Base-by-base conservation (phyloP, 352 stramenopile species). In the Globisporangium lucens region DNA sequence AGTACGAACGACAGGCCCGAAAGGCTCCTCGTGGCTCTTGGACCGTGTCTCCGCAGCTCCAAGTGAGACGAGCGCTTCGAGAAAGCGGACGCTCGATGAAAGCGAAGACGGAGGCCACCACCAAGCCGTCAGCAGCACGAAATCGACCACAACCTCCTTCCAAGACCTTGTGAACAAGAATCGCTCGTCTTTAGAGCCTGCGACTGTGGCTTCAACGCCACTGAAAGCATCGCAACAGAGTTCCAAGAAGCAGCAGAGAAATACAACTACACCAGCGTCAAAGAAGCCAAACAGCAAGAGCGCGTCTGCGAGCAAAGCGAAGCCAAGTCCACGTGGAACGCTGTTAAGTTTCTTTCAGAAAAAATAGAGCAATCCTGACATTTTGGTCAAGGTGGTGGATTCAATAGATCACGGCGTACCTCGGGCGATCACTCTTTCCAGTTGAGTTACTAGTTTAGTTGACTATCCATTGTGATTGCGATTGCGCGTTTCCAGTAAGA, bases 281-380 rank as follows among this genome's bases (percentile, higher is more conserved):
- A 58, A 61, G 49, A 62, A 57, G 13, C 53, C 27, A 27, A 41
- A 7, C 13, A 60, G 7, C 62, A 67, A 67, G 15, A n/a, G 62
- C 15, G 12, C 55, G 20, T 33, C 36, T 61, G 24, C 12, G 10
- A 65, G 17, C 41, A 66, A 56, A 56, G 52, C 49, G 6, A 62
- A 55, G 55, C 51, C 38, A 58, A 49, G 66, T 8, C 43, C 46
- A 63, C 62, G 36, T 64, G 74, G 24, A 15, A 86, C 79, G 2
- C 51, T 89, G 30, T 65, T 89, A 13, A 63, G 81, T n/a, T 86
- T 87, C 36, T 87, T 87, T 62, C 66, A 75, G 55, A 78, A 77
- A 47, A 35, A 67, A 13, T 70, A 70, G 35, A 24, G 4, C 46
- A 41, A 17, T 12, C 13, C 30, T 33, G 30, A 33, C 30, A 35